Evolutionary conservation across 495 filamentous ascomycete genomes (phyloP).

Genomic region (Hypoxylon crocopeplum): DNA sequence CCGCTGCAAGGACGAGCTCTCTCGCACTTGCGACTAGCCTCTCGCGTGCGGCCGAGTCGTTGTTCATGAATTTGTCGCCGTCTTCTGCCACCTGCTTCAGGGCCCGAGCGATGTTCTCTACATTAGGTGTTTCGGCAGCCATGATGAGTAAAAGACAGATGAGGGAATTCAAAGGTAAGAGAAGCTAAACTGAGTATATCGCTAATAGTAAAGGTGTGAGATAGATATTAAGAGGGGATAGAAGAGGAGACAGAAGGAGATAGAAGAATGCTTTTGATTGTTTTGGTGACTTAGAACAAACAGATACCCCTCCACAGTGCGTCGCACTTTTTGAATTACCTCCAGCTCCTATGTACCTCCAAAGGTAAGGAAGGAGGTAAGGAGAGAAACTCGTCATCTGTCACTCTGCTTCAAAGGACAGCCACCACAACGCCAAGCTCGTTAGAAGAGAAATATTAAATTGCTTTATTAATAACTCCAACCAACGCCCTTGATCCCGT

Average conservation of each 20-base stretch:
- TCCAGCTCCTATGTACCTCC: too few relatives aligned
- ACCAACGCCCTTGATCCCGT: neutral
- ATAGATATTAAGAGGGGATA: neutral
- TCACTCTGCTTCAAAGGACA: neutral
- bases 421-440: too few relatives aligned
- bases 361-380: too few relatives aligned
- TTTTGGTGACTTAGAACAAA: neutral
- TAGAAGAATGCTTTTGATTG: neutral
- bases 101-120: conserved; percentile 1
- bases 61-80: conserved; percentile 6
- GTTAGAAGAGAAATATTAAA: too few relatives aligned
- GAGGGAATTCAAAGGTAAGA: too few relatives aligned
- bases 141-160: neutral
- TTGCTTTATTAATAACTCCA: neutral
- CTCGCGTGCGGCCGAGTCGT: conserved; percentile 3
- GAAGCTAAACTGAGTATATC: neutral
- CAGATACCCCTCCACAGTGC: neutral
- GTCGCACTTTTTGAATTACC: too few relatives aligned
- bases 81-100: conserved; percentile 3
- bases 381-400: neutral
- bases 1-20: conserved; percentile 8
- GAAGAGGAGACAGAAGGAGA: neutral
- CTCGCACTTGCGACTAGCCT: conserved; percentile 4
- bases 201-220: neutral
- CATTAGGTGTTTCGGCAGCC: conserved; percentile 3